These are phyloP conservation scores for Penicillium sp. DNA, from an alignment of 2,329 filamentous ascomycete species.

Conservation along the genomic window DNA sequence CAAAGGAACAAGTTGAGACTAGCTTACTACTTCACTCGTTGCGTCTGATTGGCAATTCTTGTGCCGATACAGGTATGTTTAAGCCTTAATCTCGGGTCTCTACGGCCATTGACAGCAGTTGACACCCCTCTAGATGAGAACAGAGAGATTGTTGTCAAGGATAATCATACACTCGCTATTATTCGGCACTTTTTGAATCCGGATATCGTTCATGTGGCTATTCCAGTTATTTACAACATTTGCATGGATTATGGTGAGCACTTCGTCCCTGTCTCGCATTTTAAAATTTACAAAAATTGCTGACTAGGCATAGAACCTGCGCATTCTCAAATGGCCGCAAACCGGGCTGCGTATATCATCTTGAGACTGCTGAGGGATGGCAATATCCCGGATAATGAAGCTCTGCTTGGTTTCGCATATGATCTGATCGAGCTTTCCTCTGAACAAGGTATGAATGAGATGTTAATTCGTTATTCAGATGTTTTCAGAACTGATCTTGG, in stretches of 20 bases:
- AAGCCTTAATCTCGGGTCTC: not conserved
- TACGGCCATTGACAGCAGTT: conserved; percentile 5
- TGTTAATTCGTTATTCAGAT: not conserved
- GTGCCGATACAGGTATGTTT: conserved; percentile 48
- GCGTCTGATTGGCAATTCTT: conserved; percentile 50
- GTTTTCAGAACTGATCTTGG: conserved; percentile 7
- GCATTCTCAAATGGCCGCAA: conserved; percentile 42
- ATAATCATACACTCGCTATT: conserved; percentile 44
- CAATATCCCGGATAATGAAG: conserved; percentile 35
- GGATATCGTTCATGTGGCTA: conserved; percentile 42
- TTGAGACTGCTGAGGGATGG: conserved; percentile 40
- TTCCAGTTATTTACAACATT: conserved; percentile 52
- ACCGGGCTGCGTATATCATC: conserved; percentile 42
- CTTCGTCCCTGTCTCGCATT: not conserved
- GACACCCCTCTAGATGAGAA: conserved; percentile 44
- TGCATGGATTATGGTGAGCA: conserved; percentile 49
- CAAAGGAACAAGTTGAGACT: conserved; percentile 32
- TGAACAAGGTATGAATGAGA: conserved; percentile 41
- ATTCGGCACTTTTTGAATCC: conserved; percentile 40
- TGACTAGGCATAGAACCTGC: conserved; percentile 37
- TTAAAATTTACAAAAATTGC: not conserved
- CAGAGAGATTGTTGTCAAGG: conserved; percentile 43
- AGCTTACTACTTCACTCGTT: conserved; percentile 45
- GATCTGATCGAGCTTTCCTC: conserved; percentile 45
- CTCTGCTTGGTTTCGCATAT: conserved; percentile 42